Conservation (phyloP, 2,329 filamentous ascomycete species). For the Nemania sp. region DNA sequence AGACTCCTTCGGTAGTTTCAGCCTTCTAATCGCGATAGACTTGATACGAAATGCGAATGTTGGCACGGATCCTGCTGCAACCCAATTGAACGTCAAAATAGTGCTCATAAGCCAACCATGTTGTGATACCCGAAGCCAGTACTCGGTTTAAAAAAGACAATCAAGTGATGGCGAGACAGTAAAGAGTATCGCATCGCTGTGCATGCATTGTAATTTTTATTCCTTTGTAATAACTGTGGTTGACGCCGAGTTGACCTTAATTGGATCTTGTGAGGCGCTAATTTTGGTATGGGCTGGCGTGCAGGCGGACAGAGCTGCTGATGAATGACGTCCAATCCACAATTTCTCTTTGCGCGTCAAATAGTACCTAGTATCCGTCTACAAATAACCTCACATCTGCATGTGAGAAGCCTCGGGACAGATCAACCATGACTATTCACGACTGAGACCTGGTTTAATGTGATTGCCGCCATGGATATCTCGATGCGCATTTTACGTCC, state of each 20-base stretch:
- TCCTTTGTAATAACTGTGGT: neutral
- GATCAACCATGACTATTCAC: conserved; percentile 12
- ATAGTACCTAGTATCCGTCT: no score
- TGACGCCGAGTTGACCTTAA: neutral
- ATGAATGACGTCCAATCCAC: conserved; percentile 35
- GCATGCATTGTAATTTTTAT: neutral
- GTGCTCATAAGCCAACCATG: neutral
- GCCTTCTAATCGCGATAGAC: conserved; percentile 1
- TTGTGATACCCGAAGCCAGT: no score
- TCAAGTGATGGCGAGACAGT: no score
- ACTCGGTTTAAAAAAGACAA: no score
- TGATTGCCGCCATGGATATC: conserved; percentile 30
- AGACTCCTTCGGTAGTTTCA: neutral
- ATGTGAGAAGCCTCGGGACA: neutral
- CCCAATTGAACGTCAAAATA: neutral
- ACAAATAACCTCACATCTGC: conserved; percentile 12
- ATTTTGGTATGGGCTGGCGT: neutral
- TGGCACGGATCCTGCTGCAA: neutral
- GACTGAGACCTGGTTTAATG: conserved; percentile 2
- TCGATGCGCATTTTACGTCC: conserved; percentile 27
- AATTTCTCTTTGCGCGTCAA: conserved; percentile 21
- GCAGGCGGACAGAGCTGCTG: neutral
- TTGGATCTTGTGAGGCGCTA: no score
- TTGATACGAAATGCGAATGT: neutral
- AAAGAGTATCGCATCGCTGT: neutral